Conservation (phyloP, 2,329 filamentous ascomycete genomes). For the Ceratocystis diversiconidia region DNA sequence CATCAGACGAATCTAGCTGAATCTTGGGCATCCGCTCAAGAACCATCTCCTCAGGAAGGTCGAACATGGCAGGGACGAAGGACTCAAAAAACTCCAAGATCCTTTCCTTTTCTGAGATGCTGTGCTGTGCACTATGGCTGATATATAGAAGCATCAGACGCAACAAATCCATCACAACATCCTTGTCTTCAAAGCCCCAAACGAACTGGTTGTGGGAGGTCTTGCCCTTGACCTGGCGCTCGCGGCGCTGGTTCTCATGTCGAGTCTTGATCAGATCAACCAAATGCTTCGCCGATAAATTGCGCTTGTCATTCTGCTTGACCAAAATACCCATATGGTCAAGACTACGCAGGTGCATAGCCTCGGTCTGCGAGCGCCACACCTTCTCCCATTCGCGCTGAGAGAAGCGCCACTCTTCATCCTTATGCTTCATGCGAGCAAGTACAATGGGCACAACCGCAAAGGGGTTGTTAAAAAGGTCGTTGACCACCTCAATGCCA, state of each 20-base stretch:
- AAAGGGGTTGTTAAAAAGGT: slow-evolving; percentile 73
- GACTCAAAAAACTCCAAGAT: slow-evolving; percentile 62
- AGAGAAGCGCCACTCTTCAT: slow-evolving; percentile 94
- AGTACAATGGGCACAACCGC: slow-evolving; percentile 80
- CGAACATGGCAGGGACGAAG: slow-evolving; percentile 65
- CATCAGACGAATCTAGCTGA: slow-evolving; percentile 56
- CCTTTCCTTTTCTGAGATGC: slow-evolving; percentile 57
- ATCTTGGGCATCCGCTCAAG: slow-evolving; percentile 53
- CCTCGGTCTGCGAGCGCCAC: slow-evolving; percentile 89
- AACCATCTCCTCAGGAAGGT: slow-evolving; percentile 55
- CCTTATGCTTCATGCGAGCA: slow-evolving; percentile 82
- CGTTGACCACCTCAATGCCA: slow-evolving; percentile 70
- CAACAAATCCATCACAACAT: slow-evolving; percentile 48
- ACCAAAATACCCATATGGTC: slow-evolving; percentile 92
- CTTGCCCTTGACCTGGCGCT: slow-evolving; percentile 47
- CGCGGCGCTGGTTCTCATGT: slow-evolving; percentile 75
- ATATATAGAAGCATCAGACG: slow-evolving; percentile 51
- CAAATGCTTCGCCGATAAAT: slow-evolving; percentile 78
- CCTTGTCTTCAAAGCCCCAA: slow-evolving; percentile 58
- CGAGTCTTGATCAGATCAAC: slow-evolving; percentile 84
- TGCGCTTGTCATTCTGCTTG: slow-evolving; percentile 79
- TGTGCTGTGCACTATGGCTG: slow-evolving; percentile 54
- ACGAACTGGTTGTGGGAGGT: slow-evolving; percentile 58
- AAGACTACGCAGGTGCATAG: slow-evolving; percentile 88
- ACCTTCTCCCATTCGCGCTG: slow-evolving; percentile 98